Base-by-base conservation (phyloP, 306 rosid species). In the Quercus wislizeni region DNA sequence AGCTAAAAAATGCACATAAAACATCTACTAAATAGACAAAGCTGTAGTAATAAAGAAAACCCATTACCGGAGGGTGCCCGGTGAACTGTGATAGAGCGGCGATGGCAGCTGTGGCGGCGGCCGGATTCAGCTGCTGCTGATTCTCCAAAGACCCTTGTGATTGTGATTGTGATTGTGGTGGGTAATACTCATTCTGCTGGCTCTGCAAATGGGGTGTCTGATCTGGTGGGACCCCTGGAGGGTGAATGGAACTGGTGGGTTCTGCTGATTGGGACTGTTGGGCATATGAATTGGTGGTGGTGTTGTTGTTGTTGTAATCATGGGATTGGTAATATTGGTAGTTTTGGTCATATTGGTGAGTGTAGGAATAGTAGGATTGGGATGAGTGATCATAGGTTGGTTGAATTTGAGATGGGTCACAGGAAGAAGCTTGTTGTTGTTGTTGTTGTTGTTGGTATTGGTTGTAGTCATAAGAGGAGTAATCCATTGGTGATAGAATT, bases 181-280 rank as follows among this genome's bases (percentile, higher is more conserved):
- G 63, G 54, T 74, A 69, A 69, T 75, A 75, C 10, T 68, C 70
- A 71, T 81, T 80, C 52, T 75, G 84, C 54, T 55, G 79, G 30
- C 0, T 78, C 76, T 55, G 83, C 81, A 74, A 77, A 21, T 74
- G 80, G 74, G 74, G 10, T 3, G 13, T 56, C 4, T 49, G 30
- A 12, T 71, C 55, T 17, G 62, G 62, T 28, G 87, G 82, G 71
- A 85, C 84, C 3, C 89, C 86, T 0, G 87, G 89, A 79, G 89
- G 89, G 71, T 76, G 89, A 80, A 79, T 80, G 51, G 81, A 80
- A 31, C 27, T 18, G 25, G 78, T 71, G 82, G 81, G 75, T 69
- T 83, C 83, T 58, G 74, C 76, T 21, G 35, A 65, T 9, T 71
- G 86, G 46, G 75, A 8, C 2, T 55, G 77, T 30, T 62, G 74